A percentile compares a stretch with the other conserved stretches of the same genome.
phyloP scores from a whole-genome alignment of 75 land plant species.

The Cupressus sempervirens region DNA sequence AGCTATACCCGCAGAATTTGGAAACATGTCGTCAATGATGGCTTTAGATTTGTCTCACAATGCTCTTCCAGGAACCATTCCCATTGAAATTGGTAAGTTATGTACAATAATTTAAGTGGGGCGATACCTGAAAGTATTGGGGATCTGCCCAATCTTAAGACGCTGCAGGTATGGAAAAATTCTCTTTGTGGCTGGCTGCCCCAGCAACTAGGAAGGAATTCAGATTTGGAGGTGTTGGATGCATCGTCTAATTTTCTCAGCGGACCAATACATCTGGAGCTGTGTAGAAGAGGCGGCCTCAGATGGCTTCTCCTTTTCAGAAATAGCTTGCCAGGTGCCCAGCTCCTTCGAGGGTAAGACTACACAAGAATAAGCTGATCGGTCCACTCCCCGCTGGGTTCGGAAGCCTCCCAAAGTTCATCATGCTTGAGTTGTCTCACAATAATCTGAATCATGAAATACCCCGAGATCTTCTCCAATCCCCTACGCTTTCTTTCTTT shows the following conservation, averaged over 20 bases:
- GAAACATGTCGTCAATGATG: slow-evolving; percentile 50
- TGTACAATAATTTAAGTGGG: slow-evolving; percentile 66
- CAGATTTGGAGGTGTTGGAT: slow-evolving; percentile 58
- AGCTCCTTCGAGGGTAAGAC: slow-evolving; percentile 55
- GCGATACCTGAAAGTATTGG: slow-evolving; percentile 52
- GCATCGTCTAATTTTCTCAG: slow-evolving; percentile 63
- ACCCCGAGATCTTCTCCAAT: slow-evolving; percentile 42
- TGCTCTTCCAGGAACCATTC: slow-evolving; percentile 53
- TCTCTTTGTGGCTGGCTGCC: slow-evolving; percentile 58
- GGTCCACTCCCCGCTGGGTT: slow-evolving; percentile 71
- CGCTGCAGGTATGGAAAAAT: slow-evolving; percentile 75
- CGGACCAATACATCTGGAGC: slow-evolving; percentile 59
- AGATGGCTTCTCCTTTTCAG: slow-evolving; percentile 69
- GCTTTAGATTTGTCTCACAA: slow-evolving; percentile 76
- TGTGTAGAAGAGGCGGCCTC: slow-evolving; percentile 57
- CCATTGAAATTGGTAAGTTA: slow-evolving; percentile 43
- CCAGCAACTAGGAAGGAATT: slow-evolving; percentile 37
- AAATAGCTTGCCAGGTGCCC: slow-evolving; percentile 59
- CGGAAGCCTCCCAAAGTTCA: slow-evolving; percentile 50
- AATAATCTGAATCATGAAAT: slow-evolving; percentile 51
- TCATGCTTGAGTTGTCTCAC: slow-evolving; percentile 51
- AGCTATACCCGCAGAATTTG: slow-evolving; percentile 46
- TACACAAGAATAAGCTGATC: slow-evolving; percentile 62
- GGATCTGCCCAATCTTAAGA: slow-evolving; percentile 49
- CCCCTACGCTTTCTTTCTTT: slow-evolving; percentile 50